These are phyloP conservation scores for Fusarium succisae DNA, from an alignment of 2,329 filamentous ascomycete genomes.

Conservation along the genomic window DNA sequence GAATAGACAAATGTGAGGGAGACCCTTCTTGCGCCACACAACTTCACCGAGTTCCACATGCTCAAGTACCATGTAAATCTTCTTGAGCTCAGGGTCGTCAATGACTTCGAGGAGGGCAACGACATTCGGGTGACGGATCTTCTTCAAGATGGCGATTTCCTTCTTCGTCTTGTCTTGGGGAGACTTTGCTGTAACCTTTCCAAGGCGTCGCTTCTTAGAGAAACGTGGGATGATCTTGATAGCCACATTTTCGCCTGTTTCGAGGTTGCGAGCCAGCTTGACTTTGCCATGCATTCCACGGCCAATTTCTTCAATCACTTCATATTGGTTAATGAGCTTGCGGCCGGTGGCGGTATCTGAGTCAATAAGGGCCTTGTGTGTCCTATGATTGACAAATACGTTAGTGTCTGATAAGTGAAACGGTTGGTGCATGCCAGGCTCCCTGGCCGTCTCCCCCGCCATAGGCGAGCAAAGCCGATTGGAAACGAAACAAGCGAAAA, in stretches of 20 bases:
- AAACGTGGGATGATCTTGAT: slow-evolving; percentile 99
- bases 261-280: slow-evolving; percentile 86
- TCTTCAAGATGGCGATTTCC: slow-evolving; percentile 98
- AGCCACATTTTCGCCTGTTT: slow-evolving; percentile 82
- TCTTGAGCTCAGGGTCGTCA: slow-evolving; percentile 93
- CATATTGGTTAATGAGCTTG: slow-evolving; percentile 97
- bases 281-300: slow-evolving; percentile 98
- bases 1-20: slow-evolving; percentile 82
- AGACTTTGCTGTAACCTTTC: slow-evolving; percentile 74
- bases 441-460: slow-evolving; percentile 13
- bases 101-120: slow-evolving; percentile 96
- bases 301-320: slow-evolving; percentile 95
- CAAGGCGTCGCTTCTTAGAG: slow-evolving; percentile 91
- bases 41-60: slow-evolving; percentile 95
- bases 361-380: slow-evolving; percentile 90
- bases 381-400: slow-evolving; percentile 58
- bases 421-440: slow-evolving; percentile 6
- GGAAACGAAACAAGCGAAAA: neutral
- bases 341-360: slow-evolving; percentile 88
- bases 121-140: slow-evolving; percentile 96
- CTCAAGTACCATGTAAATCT: slow-evolving; percentile 98
- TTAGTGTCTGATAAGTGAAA: slow-evolving; percentile 31
- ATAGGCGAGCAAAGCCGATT: slow-evolving; percentile 5
- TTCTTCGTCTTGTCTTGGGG: slow-evolving; percentile 86
- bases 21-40: slow-evolving; percentile 89